phyloP scores from a whole-genome alignment of 23 red algal genomes.

The Agarophyton chilense region DNA sequence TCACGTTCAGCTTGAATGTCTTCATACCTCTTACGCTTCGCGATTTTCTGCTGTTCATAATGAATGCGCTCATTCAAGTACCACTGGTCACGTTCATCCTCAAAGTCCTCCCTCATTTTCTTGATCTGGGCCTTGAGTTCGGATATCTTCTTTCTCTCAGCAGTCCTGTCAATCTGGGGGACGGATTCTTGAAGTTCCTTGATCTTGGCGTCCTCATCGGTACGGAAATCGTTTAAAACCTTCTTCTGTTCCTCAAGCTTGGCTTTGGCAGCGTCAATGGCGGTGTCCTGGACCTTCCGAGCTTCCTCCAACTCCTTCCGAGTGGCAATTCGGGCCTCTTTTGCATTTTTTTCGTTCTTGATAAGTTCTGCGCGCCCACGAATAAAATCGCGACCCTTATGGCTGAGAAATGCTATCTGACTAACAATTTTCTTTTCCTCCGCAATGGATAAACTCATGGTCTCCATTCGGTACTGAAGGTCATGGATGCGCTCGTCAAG shows the following conservation, averaged over 20 bases:
- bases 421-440: conserved; percentile 80
- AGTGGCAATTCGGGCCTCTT: conserved; percentile 36
- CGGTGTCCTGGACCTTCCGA: conserved; percentile 43
- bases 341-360: conserved; percentile 51
- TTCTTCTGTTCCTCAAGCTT: conserved; percentile 63
- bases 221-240: conserved; percentile 37
- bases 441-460: conserved; percentile 36
- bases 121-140: conserved; percentile 59
- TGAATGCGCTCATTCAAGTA: conserved; percentile 71
- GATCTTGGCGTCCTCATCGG: conserved; percentile 46
- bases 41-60: conserved; percentile 64
- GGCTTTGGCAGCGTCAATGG: conserved; percentile 64
- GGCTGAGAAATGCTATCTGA: conserved; percentile 51
- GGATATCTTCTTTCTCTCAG: conserved; percentile 63
- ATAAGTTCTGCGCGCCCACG: conserved; percentile 22
- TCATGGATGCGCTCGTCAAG: conserved; percentile 64
- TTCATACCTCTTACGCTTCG: conserved; percentile 61
- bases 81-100: conserved; percentile 69
- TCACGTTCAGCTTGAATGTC: conserved; percentile 75
- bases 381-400: conserved; percentile 75
- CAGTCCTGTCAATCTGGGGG: conserved; percentile 52
- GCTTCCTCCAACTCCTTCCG: conserved; percentile 68
- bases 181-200: conserved; percentile 44
- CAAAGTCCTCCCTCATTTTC: conserved; percentile 44
- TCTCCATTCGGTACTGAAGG: conserved; percentile 54